Evolutionary conservation across 176 grass and related monocot species (phyloP).

Genomic region (Carex kokanica): DNA sequence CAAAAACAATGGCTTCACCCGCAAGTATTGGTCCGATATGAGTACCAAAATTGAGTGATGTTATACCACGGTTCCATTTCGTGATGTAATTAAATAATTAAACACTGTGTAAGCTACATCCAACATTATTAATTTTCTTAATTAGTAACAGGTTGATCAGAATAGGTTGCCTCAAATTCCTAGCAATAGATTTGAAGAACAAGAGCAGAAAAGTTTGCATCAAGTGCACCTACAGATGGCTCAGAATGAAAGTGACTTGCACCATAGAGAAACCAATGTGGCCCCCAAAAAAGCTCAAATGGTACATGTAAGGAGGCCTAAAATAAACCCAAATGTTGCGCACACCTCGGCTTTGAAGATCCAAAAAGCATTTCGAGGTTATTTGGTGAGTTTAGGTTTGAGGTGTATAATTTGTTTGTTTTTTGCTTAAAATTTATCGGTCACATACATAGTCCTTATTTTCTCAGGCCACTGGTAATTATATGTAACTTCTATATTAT

Average conservation of each 20-base stretch:
- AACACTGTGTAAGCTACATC: not conserved
- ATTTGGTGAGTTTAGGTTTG: constrained; percentile 34
- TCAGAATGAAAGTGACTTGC: constrained; percentile 34
- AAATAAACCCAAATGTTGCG: constrained; percentile 35
- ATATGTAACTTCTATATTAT: not conserved
- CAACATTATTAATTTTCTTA: constrained; percentile 8
- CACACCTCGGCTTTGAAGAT: constrained; percentile 57
- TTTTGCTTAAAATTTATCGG: constrained; percentile 2
- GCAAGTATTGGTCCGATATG: not conserved
- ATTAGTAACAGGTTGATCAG: constrained; percentile 25
- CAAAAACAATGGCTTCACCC: not conserved
- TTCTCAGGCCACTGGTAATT: not conserved
- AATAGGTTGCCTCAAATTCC: constrained; percentile 12
- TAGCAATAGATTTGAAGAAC: constrained; percentile 38
- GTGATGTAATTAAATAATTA: not conserved
- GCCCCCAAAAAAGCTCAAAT: not conserved
- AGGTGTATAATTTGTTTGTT: not conserved
- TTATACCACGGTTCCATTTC: not conserved
- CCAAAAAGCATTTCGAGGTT: constrained; percentile 74
- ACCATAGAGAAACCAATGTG: constrained; percentile 4
- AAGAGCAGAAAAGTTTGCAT: constrained; percentile 38
- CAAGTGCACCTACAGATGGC: constrained; percentile 16
- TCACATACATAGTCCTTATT: not conserved
- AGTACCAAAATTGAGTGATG: not conserved
- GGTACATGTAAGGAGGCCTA: constrained; percentile 28